phyloP scores from a whole-genome alignment of 345 rosid genomes.

The Bruguiera parviflora region DNA sequence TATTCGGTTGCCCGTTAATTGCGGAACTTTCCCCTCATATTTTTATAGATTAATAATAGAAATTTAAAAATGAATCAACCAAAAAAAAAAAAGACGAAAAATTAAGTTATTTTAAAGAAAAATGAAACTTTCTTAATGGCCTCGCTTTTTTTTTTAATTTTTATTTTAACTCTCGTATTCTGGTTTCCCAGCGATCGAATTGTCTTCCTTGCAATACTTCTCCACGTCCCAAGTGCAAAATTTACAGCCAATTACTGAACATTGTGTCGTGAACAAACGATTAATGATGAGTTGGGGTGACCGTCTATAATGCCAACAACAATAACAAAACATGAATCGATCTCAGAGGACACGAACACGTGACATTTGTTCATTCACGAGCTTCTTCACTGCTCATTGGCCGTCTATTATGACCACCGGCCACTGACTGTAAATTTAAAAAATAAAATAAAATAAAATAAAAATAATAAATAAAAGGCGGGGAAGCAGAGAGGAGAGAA shows the following conservation, averaged over 20 bases:
- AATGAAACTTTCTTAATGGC: no score
- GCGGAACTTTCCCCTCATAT: neutral
- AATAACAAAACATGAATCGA: neutral
- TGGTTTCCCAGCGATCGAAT: no score
- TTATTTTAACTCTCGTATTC: no score
- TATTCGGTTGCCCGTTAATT: neutral
- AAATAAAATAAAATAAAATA: no score
- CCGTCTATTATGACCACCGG: neutral
- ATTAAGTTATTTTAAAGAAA: no score
- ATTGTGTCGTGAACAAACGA: neutral
- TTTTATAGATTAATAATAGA: no score
- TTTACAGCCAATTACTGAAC: neutral
- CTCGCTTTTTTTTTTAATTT: no score
- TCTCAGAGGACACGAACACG: neutral
- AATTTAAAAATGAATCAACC: no score
- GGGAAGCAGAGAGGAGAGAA: neutral
- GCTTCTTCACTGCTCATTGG: neutral
- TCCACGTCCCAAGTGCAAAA: no score
- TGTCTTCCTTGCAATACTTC: no score
- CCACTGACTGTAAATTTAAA: neutral
- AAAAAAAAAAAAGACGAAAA: no score
- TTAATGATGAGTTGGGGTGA: neutral
- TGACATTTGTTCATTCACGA: neutral
- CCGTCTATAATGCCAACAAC: neutral
- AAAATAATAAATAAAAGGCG: neutral